These are phyloP conservation scores for Auxenochlorella pyrenoidosa DNA, from an alignment of 139 green algal species.

Conservation along the genomic window DNA sequence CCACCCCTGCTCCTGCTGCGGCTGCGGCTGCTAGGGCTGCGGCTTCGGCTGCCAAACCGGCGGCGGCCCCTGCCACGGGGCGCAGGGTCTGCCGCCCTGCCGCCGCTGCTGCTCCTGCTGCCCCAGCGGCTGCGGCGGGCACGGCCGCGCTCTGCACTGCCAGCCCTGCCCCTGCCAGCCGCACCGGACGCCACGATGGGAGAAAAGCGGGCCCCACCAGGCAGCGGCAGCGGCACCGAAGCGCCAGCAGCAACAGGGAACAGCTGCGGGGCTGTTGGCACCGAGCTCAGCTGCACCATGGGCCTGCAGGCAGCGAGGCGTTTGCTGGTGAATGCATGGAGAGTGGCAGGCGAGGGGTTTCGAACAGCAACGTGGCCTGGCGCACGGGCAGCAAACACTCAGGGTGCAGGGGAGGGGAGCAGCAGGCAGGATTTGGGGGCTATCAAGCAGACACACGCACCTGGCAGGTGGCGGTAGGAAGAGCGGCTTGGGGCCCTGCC, in stretches of 20 bases:
- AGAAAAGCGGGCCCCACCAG: neutral
- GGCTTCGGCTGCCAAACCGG: constrained; percentile 1
- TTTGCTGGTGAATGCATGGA: no score
- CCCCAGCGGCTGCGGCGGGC: neutral
- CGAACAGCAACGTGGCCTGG: no score
- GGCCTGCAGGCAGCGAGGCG: constrained; percentile 11
- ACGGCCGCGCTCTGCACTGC: neutral
- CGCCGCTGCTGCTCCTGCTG: neutral
- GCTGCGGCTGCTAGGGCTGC: neutral
- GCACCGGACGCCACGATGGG: neutral
- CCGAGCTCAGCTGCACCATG: no score
- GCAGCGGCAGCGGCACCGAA: neutral
- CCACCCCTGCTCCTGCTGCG: neutral
- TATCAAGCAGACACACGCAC: neutral
- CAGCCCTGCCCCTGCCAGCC: neutral
- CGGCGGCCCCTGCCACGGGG: neutral
- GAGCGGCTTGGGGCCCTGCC: constrained; percentile 20
- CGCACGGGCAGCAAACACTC: neutral
- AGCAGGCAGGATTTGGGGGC: no score
- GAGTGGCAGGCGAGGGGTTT: no score
- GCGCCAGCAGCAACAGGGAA: neutral
- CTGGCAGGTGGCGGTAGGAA: constrained; percentile 26
- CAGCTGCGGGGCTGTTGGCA: neutral
- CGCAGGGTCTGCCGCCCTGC: neutral
- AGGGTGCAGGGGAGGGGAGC: no score